These are phyloP conservation scores for Ogataea methylovora DNA, from an alignment of 805 yeast species.

Conservation along the genomic window DNA sequence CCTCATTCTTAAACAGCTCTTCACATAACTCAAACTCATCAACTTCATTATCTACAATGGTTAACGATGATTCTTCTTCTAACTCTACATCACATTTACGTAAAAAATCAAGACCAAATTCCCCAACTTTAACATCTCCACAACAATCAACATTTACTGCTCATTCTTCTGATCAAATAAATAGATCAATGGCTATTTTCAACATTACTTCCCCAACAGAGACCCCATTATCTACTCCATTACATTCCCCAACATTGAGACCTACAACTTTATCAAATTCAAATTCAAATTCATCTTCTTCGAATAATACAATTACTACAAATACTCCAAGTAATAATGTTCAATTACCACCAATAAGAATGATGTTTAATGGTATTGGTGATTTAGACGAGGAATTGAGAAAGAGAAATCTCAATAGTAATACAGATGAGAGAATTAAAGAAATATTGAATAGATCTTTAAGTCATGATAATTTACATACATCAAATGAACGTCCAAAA, in stretches of 20 bases:
- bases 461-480: constrained; percentile 19
- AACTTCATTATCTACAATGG: constrained; percentile 18
- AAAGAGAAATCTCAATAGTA: constrained; percentile 13
- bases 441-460: constrained; percentile 17
- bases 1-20: constrained; percentile 12
- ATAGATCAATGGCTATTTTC: constrained; percentile 20
- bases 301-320: neutral
- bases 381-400: constrained; percentile 18
- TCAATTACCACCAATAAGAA: constrained; percentile 26
- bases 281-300: neutral
- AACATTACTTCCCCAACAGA: constrained; percentile 26
- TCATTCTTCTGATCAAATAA: constrained; percentile 26
- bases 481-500: neutral
- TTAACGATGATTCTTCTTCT: constrained; percentile 7
- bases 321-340: constrained; percentile 3
- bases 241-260: constrained; percentile 29
- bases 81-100: constrained; percentile 17
- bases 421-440: constrained; percentile 21
- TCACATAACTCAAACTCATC: constrained; percentile 11
- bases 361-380: constrained; percentile 20
- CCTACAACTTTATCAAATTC: constrained; percentile 11
- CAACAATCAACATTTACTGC: constrained; percentile 25
- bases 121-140: constrained; percentile 18
- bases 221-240: constrained; percentile 27
- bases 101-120: constrained; percentile 32